A percentile compares a stretch with the other conserved stretches of the same genome.
phyloP scores from a whole-genome alignment of 768 basidiomycete species.

The Amanita inopinata region DNA sequence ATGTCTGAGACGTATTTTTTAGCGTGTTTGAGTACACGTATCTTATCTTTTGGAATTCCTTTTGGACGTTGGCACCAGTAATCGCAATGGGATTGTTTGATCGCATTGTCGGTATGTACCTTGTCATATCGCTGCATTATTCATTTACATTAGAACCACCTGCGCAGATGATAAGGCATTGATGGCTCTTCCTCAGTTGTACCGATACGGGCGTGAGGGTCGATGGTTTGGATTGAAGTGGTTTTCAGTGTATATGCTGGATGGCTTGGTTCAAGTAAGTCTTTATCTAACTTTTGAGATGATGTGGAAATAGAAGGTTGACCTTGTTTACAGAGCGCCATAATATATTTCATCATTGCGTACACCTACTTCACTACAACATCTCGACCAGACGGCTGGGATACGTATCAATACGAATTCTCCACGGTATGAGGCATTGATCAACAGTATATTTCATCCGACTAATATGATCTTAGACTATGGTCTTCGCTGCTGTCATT shows the following conservation, averaged over 20 bases:
- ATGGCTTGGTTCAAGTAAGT: slow-evolving; percentile 71
- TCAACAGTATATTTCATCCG: not conserved
- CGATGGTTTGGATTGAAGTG: slow-evolving; percentile 66
- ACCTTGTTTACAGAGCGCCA: slow-evolving; percentile 49
- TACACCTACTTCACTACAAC: slow-evolving; percentile 70
- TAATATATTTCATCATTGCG: slow-evolving; percentile 80
- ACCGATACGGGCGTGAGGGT: slow-evolving; percentile 73
- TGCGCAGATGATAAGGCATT: slow-evolving; percentile 76
- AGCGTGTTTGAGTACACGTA: slow-evolving; percentile 82
- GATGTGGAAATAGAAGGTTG: not conserved
- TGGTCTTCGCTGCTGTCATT: slow-evolving; percentile 75
- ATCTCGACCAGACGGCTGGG: slow-evolving; percentile 73
- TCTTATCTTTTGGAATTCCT: slow-evolving; percentile 94
- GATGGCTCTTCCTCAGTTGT: slow-evolving; percentile 87
- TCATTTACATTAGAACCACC: not conserved
- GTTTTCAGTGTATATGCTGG: slow-evolving; percentile 73
- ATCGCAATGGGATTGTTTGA: slow-evolving; percentile 95
- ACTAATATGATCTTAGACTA: slow-evolving; percentile 35
- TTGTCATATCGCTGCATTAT: slow-evolving; percentile 3
- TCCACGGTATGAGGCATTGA: slow-evolving; percentile 54
- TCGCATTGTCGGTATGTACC: slow-evolving; percentile 62
- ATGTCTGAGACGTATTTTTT: not conserved
- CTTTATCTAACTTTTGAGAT: slow-evolving; percentile 1
- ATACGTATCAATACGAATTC: slow-evolving; percentile 66
- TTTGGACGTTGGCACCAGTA: slow-evolving; percentile 89